These are phyloP conservation scores for Backusella psychrophila DNA, from an alignment of 192 early-diverging fungal species.

Conservation along the genomic window DNA sequence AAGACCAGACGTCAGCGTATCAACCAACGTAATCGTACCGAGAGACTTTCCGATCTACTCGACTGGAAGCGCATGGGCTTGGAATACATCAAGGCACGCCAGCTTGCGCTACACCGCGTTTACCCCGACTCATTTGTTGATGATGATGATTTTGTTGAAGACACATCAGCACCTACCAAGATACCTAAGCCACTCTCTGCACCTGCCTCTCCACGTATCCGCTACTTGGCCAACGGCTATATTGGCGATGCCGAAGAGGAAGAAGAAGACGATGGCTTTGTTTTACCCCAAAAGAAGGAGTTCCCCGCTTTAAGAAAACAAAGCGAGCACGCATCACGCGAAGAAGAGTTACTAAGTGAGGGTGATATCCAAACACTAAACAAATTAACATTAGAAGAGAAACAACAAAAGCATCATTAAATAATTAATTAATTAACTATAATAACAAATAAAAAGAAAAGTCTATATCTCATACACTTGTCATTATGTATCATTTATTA, in stretches of 20 bases:
- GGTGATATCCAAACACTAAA: conserved; percentile 43
- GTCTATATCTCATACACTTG: too few relatives aligned
- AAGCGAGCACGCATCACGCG: conserved; percentile 16
- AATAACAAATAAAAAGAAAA: too few relatives aligned
- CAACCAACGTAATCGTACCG: conserved; percentile 97
- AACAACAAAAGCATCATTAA: conserved; percentile 25
- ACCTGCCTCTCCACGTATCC: conserved; percentile 77
- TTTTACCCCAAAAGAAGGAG: conserved; percentile 33
- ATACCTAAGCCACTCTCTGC: conserved; percentile 89
- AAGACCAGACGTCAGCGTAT: conserved; percentile 97
- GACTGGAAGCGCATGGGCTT: conserved; percentile 99
- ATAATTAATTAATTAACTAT: not conserved
- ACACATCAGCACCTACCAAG: conserved; percentile 66
- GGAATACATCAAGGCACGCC: conserved; percentile 97
- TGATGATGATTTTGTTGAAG: conserved; percentile 52
- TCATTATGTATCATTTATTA: not conserved
- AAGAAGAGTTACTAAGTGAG: conserved; percentile 39
- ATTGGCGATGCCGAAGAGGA: conserved; percentile 34
- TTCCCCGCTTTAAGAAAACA: conserved; percentile 22
- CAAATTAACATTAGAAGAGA: conserved; percentile 28
- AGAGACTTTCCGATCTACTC: conserved; percentile 90
- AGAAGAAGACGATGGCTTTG: conserved; percentile 38
- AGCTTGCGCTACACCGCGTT: conserved; percentile 85
- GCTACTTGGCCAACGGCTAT: conserved; percentile 22
- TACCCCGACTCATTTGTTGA: conserved; percentile 87